A percentile compares a stretch with the other conserved stretches of the same genome.
phyloP scores from a whole-genome alignment of 768 basidiomycete species.

The Tulasnella sp. region DNA sequence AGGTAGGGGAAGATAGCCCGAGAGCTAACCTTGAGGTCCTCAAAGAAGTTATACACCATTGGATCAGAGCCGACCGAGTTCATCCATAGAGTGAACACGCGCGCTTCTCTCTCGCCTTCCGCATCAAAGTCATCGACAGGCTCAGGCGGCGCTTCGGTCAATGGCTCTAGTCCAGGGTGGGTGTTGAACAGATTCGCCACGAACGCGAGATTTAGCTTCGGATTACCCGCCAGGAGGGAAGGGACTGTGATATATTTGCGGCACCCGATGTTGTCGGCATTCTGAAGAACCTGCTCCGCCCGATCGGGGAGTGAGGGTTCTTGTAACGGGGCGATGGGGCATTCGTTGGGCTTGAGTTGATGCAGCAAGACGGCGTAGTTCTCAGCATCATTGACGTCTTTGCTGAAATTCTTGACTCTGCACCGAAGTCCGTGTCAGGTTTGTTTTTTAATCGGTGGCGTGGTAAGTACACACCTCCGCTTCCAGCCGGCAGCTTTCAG shows the following conservation, averaged over 20 bases:
- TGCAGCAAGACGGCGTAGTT: conserved; percentile 95
- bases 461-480: conserved; percentile 43
- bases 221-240: conserved; percentile 87
- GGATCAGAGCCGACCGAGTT: conserved; percentile 97
- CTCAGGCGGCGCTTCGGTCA: conserved; percentile 86
- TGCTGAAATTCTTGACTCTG: conserved; percentile 95
- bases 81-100: conserved; percentile 96
- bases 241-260: conserved; percentile 90
- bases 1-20: background rate
- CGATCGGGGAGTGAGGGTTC: conserved; percentile 71
- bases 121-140: conserved; percentile 95
- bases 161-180: conserved; percentile 84
- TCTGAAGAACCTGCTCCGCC: conserved; percentile 89
- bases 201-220: conserved; percentile 93
- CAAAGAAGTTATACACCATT: conserved; percentile 90
- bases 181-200: conserved; percentile 99
- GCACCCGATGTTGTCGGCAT: conserved; percentile 88
- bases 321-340: conserved; percentile 83
- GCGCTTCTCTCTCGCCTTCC: conserved; percentile 95
- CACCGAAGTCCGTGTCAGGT: background rate
- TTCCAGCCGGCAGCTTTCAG: conserved; percentile 91
- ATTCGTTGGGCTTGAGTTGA: conserved; percentile 89
- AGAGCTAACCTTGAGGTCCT: conserved; percentile 67
- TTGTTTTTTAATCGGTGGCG: background rate
- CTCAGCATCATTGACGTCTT: conserved; percentile 94